Base-by-base conservation (phyloP, 1,139 yeast species). In the Debaryomyces singareniensis region DNA sequence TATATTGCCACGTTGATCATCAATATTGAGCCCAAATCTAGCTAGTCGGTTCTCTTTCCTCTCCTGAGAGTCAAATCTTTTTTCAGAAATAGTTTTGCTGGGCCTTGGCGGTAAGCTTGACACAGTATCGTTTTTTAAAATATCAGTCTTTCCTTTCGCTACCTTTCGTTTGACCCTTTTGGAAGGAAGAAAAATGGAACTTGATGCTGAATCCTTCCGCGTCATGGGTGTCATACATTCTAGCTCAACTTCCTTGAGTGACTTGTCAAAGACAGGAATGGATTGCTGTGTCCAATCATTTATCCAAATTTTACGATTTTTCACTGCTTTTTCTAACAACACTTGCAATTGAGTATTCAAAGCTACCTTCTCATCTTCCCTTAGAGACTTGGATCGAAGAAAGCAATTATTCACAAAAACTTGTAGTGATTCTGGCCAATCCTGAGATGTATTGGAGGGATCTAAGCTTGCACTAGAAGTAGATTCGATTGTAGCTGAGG, bases 231-330 rank as follows among this genome's bases (percentile, higher is more conserved):
- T 33, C 29, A 33, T 15, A 34, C 29, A 43, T 40, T 13, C 42
- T 23, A 53, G 40, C 26, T 34, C 40, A 23, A 48, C 29, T 9
- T 29, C 35, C n/a, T 38, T 42, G 35, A 35, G 25, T 4, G 36
- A 32, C 24, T 46, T 48, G 30, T 56, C 62, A 24, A 79, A 45
- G 2, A 75, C 49, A 0, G 91, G 89, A 2, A 82, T 41, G 18
- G 56, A 55, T 49, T 76, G 82, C 6, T 37, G 43, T 6, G 47
- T 49, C 94, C 94, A 83, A 43, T 80, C 72, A 38, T 76, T 78
- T 1, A 53, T 44, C 61, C 71, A 66, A 3, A 81, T 48, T 25
- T 62, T 62, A 11, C 61, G 58, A 25, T 59, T 52, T 3, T 53
- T 54, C 27, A 71, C 64, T 0, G 89, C 87, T 27, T 37, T 35